phyloP scores from a whole-genome alignment of 2,329 filamentous ascomycete species.

The Colletotrichum australisinense region DNA sequence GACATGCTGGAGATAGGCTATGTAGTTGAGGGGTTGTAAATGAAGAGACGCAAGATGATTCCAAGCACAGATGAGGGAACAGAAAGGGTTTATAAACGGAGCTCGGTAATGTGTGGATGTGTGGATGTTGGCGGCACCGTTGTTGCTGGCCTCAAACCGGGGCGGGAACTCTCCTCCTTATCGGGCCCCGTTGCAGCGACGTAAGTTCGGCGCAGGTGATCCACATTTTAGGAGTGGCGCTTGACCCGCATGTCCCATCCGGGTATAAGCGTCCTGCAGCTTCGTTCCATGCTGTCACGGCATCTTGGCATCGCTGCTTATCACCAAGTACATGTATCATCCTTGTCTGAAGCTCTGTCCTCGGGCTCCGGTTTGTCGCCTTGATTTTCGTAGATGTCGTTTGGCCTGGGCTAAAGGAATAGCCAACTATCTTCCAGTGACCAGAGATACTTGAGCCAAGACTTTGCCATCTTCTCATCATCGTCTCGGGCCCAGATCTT shows the following conservation, averaged over 20 bases:
- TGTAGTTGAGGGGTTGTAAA: background rate
- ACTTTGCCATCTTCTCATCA: background rate
- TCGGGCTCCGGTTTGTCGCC: background rate
- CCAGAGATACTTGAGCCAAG: constrained; percentile 26
- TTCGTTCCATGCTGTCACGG: background rate
- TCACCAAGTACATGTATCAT: background rate
- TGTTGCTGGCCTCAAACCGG: constrained; percentile 29
- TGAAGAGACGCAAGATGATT: background rate
- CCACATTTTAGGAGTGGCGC: constrained; percentile 15
- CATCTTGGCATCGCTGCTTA: background rate
- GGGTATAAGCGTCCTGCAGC: constrained; percentile 19
- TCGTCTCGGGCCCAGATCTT: constrained; percentile 11
- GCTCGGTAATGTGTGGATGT: background rate
- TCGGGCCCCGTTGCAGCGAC: constrained; percentile 10
- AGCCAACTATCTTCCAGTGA: constrained; percentile 24
- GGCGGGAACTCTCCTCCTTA: background rate
- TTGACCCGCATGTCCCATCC: constrained; percentile 21
- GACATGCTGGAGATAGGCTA: background rate
- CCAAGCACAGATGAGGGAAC: background rate
- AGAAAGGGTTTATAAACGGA: background rate
- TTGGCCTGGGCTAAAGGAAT: constrained; percentile 2
- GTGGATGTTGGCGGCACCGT: background rate
- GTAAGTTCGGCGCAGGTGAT: constrained; percentile 19
- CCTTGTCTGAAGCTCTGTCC: background rate
- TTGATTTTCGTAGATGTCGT: background rate